These are phyloP conservation scores for Blastobotrys chiropterorum DNA, from an alignment of 805 yeast genomes.

Conservation along the genomic window DNA sequence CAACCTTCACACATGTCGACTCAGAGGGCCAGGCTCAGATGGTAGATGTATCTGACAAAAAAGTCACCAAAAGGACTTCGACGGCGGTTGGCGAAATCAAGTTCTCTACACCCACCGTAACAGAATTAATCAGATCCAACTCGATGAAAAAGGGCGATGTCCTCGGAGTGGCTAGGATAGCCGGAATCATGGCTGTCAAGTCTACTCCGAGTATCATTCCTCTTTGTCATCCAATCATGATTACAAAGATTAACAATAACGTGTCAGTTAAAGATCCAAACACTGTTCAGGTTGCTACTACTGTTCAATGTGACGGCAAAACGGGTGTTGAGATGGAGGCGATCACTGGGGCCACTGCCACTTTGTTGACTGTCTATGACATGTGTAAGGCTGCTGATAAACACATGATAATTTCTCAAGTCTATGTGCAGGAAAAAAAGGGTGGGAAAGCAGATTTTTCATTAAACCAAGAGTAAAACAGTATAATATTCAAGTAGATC, in stretches of 20 bases:
- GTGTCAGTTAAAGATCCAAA: constrained; percentile 23
- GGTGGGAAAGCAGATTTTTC: constrained; percentile 39
- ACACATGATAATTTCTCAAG: constrained; percentile 36
- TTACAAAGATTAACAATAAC: constrained; percentile 37
- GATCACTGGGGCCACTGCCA: constrained; percentile 39
- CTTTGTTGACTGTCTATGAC: constrained; percentile 46
- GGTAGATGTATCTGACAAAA: constrained; percentile 43
- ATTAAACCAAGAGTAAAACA: not conserved
- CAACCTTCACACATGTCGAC: constrained; percentile 35
- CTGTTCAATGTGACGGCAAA: constrained; percentile 42
- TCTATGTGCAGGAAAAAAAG: constrained; percentile 36
- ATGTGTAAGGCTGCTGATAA: constrained; percentile 56
- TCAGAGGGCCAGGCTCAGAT: constrained; percentile 39
- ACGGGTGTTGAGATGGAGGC: constrained; percentile 61
- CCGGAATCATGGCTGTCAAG: constrained; percentile 49
- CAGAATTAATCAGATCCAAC: constrained; percentile 32
- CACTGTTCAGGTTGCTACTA: constrained; percentile 31
- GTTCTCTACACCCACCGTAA: constrained; percentile 34
- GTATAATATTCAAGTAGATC: too few species aligned
- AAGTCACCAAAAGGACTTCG: constrained; percentile 37
- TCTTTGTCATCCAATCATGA: constrained; percentile 43
- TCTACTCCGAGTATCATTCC: constrained; percentile 43
- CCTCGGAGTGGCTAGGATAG: constrained; percentile 40
- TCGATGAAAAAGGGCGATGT: constrained; percentile 49
- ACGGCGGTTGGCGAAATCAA: constrained; percentile 38